phyloP scores from a whole-genome alignment of 805 yeast species.

The Myxozyma neotropica region DNA sequence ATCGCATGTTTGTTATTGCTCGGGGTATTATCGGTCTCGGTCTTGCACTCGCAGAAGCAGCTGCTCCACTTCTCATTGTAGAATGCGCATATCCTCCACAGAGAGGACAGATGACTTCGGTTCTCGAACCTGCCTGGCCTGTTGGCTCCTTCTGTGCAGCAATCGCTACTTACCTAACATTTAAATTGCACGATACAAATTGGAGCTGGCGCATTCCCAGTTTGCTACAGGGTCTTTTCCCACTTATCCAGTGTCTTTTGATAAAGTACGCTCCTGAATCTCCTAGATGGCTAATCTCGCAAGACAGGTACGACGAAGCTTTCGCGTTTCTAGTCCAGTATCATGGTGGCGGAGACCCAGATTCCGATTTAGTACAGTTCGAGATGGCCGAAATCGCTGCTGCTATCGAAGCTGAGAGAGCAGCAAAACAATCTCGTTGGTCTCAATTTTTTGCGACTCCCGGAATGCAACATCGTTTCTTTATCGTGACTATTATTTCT shows the following conservation, averaged over 20 bases:
- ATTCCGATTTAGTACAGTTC: slow-evolving; percentile 44
- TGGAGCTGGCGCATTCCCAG: slow-evolving; percentile 61
- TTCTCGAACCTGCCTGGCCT: slow-evolving; percentile 11
- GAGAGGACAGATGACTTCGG: slow-evolving; percentile 14
- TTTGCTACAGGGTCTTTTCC: slow-evolving; percentile 54
- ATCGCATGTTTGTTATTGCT: slow-evolving; percentile 20
- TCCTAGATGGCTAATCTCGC: slow-evolving; percentile 69
- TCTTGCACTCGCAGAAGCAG: background rate
- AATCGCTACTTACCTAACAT: slow-evolving; percentile 54
- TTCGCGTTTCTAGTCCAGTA: slow-evolving; percentile 47
- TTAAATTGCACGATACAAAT: slow-evolving; percentile 35
- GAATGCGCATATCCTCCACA: slow-evolving; percentile 24
- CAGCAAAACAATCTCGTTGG: slow-evolving; percentile 46
- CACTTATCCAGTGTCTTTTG: slow-evolving; percentile 45
- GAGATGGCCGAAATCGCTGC: slow-evolving; percentile 49
- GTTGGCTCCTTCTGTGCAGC: slow-evolving; percentile 57
- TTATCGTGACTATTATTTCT: slow-evolving; percentile 44
- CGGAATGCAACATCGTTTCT: slow-evolving; percentile 49
- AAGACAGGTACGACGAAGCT: slow-evolving; percentile 59
- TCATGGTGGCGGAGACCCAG: slow-evolving; percentile 49
- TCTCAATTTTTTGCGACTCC: slow-evolving; percentile 46
- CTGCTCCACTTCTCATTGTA: slow-evolving; percentile 13
- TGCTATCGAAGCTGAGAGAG: slow-evolving; percentile 45
- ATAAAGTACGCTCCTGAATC: slow-evolving; percentile 57
- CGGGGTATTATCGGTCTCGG: slow-evolving; percentile 23